These are phyloP conservation scores for Colletotrichum agaves DNA, from an alignment of 2,329 filamentous ascomycete genomes.

Conservation along the genomic window DNA sequence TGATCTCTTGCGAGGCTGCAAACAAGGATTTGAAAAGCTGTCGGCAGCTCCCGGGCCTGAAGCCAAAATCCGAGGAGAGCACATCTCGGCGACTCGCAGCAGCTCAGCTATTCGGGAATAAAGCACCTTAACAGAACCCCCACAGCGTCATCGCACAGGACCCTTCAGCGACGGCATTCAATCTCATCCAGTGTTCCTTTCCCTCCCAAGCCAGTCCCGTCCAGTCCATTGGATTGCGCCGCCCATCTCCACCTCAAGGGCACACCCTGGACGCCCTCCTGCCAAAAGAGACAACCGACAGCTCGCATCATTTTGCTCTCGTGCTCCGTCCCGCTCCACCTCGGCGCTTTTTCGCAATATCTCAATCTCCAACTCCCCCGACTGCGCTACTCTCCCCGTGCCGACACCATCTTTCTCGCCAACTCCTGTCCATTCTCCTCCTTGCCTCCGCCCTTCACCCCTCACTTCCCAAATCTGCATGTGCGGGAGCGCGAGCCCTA, in stretches of 20 bases:
- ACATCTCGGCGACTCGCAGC: slow-evolving; percentile 8
- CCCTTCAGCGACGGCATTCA: slow-evolving; percentile 22
- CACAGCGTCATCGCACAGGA: slow-evolving; percentile 34
- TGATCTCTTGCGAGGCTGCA: slow-evolving; percentile 17
- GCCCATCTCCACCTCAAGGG: slow-evolving; percentile 21
- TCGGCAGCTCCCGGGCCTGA: slow-evolving; percentile 28
- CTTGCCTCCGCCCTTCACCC: slow-evolving; percentile 38
- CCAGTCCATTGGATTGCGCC: slow-evolving; percentile 25
- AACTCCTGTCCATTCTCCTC: slow-evolving; percentile 18
- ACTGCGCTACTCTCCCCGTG: slow-evolving; percentile 23
- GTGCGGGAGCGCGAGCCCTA: slow-evolving; percentile 31
- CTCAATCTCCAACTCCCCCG: slow-evolving; percentile 34
- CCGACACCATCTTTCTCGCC: slow-evolving; percentile 10
- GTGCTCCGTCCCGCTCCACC: slow-evolving; percentile 36
- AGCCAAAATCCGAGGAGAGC: slow-evolving; percentile 15
- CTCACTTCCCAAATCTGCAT: slow-evolving; percentile 34
- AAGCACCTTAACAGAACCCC: slow-evolving; percentile 11
- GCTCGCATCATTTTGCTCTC: slow-evolving; percentile 38
- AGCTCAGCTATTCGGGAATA: slow-evolving; percentile 19
- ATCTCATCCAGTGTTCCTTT: slow-evolving; percentile 14
- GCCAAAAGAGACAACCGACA: slow-evolving; percentile 34
- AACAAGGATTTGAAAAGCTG: slow-evolving; percentile 25
- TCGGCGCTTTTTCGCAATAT: slow-evolving; percentile 38
- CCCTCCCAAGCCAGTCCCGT: not conserved
- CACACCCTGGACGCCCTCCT: slow-evolving; percentile 20